Percentiles rank a stretch among this genome's conserved stretches.
Conservation (phyloP, 1,284 basidiomycete species). For the Pisolithus thermaeus region DNA sequence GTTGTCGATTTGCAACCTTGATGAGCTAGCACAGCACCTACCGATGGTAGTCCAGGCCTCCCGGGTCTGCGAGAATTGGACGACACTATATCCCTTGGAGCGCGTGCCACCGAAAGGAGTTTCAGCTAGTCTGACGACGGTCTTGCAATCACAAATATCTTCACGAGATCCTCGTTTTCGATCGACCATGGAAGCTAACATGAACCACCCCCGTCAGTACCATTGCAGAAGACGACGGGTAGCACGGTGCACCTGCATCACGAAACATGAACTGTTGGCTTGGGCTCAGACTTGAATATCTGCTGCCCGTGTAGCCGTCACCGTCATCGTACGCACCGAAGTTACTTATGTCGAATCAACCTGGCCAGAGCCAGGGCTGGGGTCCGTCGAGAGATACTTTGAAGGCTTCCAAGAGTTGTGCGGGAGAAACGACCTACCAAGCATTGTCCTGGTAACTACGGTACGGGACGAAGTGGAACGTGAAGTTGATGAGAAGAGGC, state of each 20-base stretch:
- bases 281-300: slow-evolving; percentile 52
- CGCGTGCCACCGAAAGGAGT: slow-evolving; percentile 88
- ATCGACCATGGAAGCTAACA: slow-evolving; percentile 93
- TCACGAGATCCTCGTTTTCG: slow-evolving; percentile 97
- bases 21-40: slow-evolving; percentile 27
- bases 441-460: too few relatives aligned
- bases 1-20: not conserved
- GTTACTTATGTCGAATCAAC: slow-evolving; percentile 44
- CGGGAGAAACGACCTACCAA: too few relatives aligned
- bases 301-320: slow-evolving; percentile 19
- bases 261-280: slow-evolving; percentile 67
- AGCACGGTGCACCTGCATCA: slow-evolving; percentile 62
- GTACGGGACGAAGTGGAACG: too few relatives aligned
- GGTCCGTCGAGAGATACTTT: too few relatives aligned
- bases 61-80: slow-evolving; percentile 83
- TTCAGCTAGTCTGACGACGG: slow-evolving; percentile 86
- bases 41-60: slow-evolving; percentile 94
- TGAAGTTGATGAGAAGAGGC: too few relatives aligned
- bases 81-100: slow-evolving; percentile 91
- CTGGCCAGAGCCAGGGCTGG: slow-evolving; percentile 1
- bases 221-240: not conserved
- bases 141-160: slow-evolving; percentile 96
- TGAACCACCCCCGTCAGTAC: not conserved
- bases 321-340: slow-evolving; percentile 26
- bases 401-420: too few relatives aligned